phyloP scores from a whole-genome alignment of 225 moss, liverwort and hornwort genomes.

The Bryoerythrophyllum caledonicum region DNA sequence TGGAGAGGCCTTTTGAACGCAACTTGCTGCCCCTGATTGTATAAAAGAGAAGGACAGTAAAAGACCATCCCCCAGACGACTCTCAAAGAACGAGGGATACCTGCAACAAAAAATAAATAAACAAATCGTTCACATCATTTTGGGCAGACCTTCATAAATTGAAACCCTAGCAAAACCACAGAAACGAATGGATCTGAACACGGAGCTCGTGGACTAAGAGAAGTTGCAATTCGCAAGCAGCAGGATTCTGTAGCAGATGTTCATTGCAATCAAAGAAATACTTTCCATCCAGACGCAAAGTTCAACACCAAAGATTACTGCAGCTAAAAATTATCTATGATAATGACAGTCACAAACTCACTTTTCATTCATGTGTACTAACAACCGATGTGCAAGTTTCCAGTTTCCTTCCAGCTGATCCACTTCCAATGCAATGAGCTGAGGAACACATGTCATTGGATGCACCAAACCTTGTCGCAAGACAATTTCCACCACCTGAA shows the following conservation, averaged over 20 bases:
- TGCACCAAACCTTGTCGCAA: constrained; percentile 96
- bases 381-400: constrained; percentile 88
- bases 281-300: not conserved
- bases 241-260: constrained; percentile 1
- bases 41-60: constrained; percentile 81
- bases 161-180: not conserved
- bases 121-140: not conserved
- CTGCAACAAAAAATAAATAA: constrained; percentile 28
- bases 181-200: not conserved
- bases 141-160: not conserved
- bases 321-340: not conserved
- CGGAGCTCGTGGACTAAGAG: not conserved
- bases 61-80: constrained; percentile 91
- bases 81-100: constrained; percentile 95
- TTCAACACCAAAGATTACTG: not conserved
- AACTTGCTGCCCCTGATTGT: constrained; percentile 70
- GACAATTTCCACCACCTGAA: constrained; percentile 85
- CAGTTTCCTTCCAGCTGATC: constrained; percentile 79
- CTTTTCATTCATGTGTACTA: constrained; percentile 90
- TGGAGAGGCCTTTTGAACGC: constrained; percentile 32
- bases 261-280: constrained; percentile 40
- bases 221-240: constrained; percentile 39
- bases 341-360: constrained; percentile 27
- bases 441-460: constrained; percentile 95
- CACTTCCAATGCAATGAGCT: constrained; percentile 91